phyloP scores from a whole-genome alignment of 2,329 filamentous ascomycete genomes.

The Epichloe uncinata region DNA sequence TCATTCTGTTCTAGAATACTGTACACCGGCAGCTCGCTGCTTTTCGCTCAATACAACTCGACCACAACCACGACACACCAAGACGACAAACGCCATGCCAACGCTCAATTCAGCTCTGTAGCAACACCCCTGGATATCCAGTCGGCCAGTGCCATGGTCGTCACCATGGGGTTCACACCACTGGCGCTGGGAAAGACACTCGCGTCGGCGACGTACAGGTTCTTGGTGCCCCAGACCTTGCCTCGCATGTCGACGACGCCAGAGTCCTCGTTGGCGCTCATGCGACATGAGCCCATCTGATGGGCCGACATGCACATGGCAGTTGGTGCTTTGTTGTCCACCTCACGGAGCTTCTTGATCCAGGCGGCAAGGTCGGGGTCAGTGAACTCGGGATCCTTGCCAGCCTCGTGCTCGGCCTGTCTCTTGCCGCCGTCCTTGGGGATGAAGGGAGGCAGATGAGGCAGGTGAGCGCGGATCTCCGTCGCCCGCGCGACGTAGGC shows the following conservation, averaged over 20 bases:
- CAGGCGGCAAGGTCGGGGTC: constrained; percentile 49
- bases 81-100: neutral
- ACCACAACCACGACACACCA: too few relatives aligned
- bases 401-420: constrained; percentile 9
- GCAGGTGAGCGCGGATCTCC: constrained; percentile 60
- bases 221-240: constrained; percentile 51
- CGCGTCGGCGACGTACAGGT: constrained; percentile 58
- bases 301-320: constrained; percentile 56
- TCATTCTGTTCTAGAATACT: too few relatives aligned
- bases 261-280: constrained; percentile 40
- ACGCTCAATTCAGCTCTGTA: neutral
- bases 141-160: constrained; percentile 57
- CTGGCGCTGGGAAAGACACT: constrained; percentile 65
- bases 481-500: constrained; percentile 64
- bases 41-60: too few relatives aligned
- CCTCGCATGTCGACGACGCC: constrained; percentile 48
- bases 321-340: constrained; percentile 37
- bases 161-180: constrained; percentile 75
- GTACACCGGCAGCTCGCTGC: too few relatives aligned
- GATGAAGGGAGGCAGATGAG: constrained; percentile 50
- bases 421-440: constrained; percentile 15
- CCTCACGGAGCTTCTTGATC: constrained; percentile 35
- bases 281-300: constrained; percentile 68
- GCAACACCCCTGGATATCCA: constrained; percentile 46
- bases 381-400: constrained; percentile 32